phyloP scores from a whole-genome alignment of 176 grass and related monocot species.

The Dendrocalamus sinicus region DNA sequence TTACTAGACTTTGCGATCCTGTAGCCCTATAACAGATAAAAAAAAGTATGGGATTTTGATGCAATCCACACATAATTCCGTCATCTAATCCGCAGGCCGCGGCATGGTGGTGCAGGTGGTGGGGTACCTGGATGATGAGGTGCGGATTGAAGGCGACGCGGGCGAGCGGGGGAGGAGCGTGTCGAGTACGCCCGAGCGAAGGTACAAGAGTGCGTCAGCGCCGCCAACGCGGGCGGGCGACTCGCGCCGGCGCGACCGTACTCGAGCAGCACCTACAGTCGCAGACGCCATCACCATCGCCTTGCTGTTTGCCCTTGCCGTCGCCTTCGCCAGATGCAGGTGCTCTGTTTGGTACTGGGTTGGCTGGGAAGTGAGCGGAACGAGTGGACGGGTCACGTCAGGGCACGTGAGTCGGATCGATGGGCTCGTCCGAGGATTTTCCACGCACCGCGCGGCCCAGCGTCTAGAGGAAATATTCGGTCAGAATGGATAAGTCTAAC shows the following conservation, averaged over 20 bases:
- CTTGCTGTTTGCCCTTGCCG: no score
- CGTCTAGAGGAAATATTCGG: no score
- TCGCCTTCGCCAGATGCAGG: no score
- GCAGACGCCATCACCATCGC: no score
- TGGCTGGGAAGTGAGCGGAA: no score
- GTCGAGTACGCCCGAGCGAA: slow-evolving; percentile 75
- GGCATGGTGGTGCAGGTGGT: background rate
- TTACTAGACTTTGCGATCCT: background rate
- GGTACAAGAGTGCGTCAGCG: slow-evolving; percentile 73
- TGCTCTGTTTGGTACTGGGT: no score
- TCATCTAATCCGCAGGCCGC: background rate
- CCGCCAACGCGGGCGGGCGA: slow-evolving; percentile 79
- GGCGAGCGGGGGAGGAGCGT: slow-evolving; percentile 62
- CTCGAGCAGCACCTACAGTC: slow-evolving; percentile 58
- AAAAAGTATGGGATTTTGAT: background rate
- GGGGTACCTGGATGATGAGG: slow-evolving; percentile 78
- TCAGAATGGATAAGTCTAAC: no score
- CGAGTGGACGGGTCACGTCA: no score
- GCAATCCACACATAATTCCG: background rate
- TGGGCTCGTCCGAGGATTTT: no score
- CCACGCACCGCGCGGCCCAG: no score
- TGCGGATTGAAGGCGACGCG: slow-evolving; percentile 76
- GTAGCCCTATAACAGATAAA: background rate
- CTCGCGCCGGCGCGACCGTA: slow-evolving; percentile 61
- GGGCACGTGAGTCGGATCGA: no score